Base-by-base conservation (phyloP, 331 rosid genomes). In the Erythrophleum ivorense region DNA sequence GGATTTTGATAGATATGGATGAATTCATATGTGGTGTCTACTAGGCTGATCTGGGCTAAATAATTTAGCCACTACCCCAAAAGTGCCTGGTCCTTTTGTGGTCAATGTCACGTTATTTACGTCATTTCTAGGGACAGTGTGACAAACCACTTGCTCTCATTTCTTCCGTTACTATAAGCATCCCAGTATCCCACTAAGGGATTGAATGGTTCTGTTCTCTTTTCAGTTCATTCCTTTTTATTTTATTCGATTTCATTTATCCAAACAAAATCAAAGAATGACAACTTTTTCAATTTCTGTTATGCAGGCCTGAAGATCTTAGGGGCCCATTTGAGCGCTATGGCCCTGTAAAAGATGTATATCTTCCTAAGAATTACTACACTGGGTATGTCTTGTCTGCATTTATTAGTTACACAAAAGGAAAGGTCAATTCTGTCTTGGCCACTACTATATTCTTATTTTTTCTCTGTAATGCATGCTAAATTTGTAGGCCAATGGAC, bases 261-360 rank as follows among this genome's bases (percentile, higher is more conserved):
- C 34, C 16, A 52, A 19, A 29, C 2, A 7, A 68, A 41, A 15
- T 13, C 19, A 6, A 45, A 16, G 34, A 75, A 57, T 8, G 15
- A 5, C 19, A 43, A 55, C 2, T 13, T 43, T 78, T 43, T 69
- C 7, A 2, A 14, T n/a, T 52, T 79, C 46, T 79, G 63, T 34
- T 68, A 21, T 82, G 82, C 91, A 95, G 98, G 90, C 90, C 91
- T 2, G 99, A 96, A 53, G 97, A 92, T 86, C 99, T 96, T 31
- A 91, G 98, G 93, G 81, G 9, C 40, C 97, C 97, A 9, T 96
- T 96, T 67, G 99, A 94, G 83, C 98, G 99, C 38, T 96, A 13
- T 90, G 99, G 99, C 73, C 95, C 97, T 4, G 97, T 96, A 85
- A 96, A 94, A 91, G 99, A 96, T 78, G 99, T 96, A 48, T 96